phyloP scores from a whole-genome alignment of 306 rosid genomes.

The Acmispon strigosus region DNA sequence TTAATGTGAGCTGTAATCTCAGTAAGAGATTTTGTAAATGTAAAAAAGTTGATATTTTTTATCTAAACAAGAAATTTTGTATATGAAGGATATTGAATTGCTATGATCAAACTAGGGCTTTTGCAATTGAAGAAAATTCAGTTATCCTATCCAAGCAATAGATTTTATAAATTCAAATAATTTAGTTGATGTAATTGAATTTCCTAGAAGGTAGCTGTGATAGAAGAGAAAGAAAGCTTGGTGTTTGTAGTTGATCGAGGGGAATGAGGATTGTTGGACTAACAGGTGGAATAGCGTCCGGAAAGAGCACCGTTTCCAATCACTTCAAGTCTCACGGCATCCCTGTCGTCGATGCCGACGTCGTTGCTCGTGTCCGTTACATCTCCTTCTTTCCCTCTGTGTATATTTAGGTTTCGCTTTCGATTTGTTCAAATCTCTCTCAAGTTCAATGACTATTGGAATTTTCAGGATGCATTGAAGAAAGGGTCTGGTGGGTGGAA shows the following conservation, averaged over 20 bases:
- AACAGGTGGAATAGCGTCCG: constrained; percentile 76
- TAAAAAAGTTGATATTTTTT: no score
- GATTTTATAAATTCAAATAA: no score
- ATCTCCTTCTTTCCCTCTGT: background rate
- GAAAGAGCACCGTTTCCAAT: constrained; percentile 81
- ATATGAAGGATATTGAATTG: no score
- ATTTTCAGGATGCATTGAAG: constrained; percentile 56
- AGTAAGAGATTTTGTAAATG: no score
- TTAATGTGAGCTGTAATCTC: no score
- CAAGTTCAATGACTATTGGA: background rate
- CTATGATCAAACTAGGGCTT: no score
- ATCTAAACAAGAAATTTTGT: no score
- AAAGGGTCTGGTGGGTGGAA: constrained; percentile 73
- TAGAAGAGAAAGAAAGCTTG: background rate
- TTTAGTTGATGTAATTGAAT: no score
- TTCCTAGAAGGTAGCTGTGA: no score
- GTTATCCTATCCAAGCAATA: no score
- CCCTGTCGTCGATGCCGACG: constrained; percentile 73
- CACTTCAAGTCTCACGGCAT: constrained; percentile 62
- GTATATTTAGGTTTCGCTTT: background rate
- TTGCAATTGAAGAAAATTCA: no score
- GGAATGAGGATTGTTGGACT: constrained; percentile 74
- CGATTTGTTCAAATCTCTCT: background rate
- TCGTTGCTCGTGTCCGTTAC: constrained; percentile 62
- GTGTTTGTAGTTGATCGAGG: background rate